Base-by-base conservation (phyloP, 2,329 filamentous ascomycete genomes). In the Monilinia vaccinii-corymbosi region DNA sequence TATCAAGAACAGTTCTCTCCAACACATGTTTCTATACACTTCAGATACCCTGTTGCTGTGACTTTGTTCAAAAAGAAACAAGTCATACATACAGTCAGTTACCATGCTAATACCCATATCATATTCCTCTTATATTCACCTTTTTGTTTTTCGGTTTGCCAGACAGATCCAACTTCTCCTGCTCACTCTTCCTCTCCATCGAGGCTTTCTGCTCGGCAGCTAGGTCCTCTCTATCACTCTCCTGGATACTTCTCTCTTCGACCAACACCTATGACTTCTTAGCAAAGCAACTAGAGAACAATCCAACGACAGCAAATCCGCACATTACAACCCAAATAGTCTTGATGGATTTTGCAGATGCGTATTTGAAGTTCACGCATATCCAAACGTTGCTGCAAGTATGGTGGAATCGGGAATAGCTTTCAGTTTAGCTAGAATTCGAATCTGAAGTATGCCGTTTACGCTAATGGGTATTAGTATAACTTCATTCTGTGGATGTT, bases 281-380 rank as follows among this genome's bases (percentile, higher is more conserved):
- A 9, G 47, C 78, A 56, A 77, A 75, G 14, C 78, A 63, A 62
- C 75, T 81, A n/a, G 74, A 64, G 31, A 80, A 25, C 28, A 81
- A 66, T 66, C 75, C 79, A 3, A 79, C 67, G 0, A 70, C 78
- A 3, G 75, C 74, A 21, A 84, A 71, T 0, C 70, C 80, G 53
- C 76, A 76, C 70, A 81, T 77, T 32, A 81, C 76, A 28, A 78
- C 75, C 77, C 79, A 83, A 21, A 84, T 76, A 36, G 77, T 77
- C 61, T 75, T 75, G 61, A 84, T 65, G 36, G 77, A 78, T 62
- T 80, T 76, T 1, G 79, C 78, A 64, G 83, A 84, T 10, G 76
- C 77, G 2, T 23, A 21, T 11, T 14, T 44, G 11, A 52, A 42
- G 18, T 32, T 25, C 13, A 51, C 7, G 23, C 42, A 4, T 51